Conservation (phyloP, 768 basidiomycete genomes). For the Rhodotorula babjevae region DNA sequence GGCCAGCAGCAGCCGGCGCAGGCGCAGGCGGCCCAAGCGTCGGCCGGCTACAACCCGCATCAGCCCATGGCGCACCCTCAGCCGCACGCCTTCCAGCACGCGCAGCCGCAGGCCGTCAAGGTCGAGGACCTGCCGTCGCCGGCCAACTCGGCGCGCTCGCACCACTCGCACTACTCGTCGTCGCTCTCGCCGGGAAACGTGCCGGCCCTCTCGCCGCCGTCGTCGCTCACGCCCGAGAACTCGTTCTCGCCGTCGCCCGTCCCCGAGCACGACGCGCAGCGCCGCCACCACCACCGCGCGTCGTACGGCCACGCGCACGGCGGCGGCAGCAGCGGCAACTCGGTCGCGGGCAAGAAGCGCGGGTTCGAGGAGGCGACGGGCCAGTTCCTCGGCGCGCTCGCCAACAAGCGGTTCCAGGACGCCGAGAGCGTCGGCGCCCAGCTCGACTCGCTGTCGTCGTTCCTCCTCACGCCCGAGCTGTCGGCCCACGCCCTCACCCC, state of each 20-base stretch:
- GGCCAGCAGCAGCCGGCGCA: background rate
- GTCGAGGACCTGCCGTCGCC: constrained; percentile 17
- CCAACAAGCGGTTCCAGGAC: constrained; percentile 35
- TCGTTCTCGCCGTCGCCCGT: constrained; percentile 35
- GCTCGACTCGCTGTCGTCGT: constrained; percentile 30
- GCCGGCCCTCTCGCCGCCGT: constrained; percentile 34
- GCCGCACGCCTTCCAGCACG: background rate
- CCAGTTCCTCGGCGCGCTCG: constrained; percentile 23
- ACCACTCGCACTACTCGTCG: constrained; percentile 28
- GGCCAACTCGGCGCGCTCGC: constrained; percentile 15
- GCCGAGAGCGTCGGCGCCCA: constrained; percentile 16
- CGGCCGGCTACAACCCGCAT: background rate
- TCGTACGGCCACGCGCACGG: background rate
- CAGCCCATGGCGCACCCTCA: background rate
- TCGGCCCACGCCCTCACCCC: background rate
- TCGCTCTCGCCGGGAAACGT: constrained; percentile 27
- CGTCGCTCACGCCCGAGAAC: constrained; percentile 29
- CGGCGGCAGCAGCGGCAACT: background rate
- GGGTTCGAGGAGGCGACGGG: constrained; percentile 35
- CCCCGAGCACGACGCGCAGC: constrained; percentile 6
- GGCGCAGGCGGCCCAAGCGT: background rate
- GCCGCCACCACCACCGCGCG: too few species aligned
- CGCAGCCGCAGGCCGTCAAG: constrained; percentile 3
- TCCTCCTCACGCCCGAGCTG: constrained; percentile 30
- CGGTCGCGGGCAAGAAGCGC: constrained; percentile 36